Evolutionary conservation across 75 land plant species (phyloP).

Genomic region (Pinus albicaulis): DNA sequence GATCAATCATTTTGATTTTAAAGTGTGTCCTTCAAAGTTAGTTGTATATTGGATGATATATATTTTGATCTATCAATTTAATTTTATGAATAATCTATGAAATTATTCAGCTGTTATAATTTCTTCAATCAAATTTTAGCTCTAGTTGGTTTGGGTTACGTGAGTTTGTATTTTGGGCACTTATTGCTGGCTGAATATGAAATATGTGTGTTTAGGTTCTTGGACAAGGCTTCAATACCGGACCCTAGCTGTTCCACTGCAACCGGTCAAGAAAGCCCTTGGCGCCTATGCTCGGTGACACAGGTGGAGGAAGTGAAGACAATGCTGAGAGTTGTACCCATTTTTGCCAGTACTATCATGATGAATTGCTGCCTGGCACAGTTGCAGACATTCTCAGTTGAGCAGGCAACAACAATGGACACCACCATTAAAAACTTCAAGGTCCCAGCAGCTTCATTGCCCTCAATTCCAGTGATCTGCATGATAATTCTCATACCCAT

Average conservation of each 20-base stretch:
- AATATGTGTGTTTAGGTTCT: constrained; percentile 13
- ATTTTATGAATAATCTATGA: too few species aligned
- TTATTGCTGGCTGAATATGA: too few species aligned
- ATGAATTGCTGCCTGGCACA: constrained; percentile 79
- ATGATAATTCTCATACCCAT: constrained; percentile 20
- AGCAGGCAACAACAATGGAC: constrained; percentile 83
- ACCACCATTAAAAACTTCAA: constrained; percentile 33
- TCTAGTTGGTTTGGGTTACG: too few species aligned
- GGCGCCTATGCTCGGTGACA: constrained; percentile 33
- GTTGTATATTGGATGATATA: too few species aligned
- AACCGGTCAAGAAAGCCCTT: constrained; percentile 3
- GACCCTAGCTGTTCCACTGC: not conserved
- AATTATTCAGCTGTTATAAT: too few species aligned
- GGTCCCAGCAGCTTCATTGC: constrained; percentile 31
- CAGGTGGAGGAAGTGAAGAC: constrained; percentile 90
- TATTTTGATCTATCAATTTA: too few species aligned
- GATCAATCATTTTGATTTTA: too few species aligned
- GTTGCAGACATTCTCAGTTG: constrained; percentile 71
- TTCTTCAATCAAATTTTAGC: too few species aligned
- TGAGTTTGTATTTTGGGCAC: too few species aligned
- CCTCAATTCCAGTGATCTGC: constrained; percentile 16
- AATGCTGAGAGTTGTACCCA: constrained; percentile 64
- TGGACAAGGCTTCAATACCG: constrained; percentile 28
- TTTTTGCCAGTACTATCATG: constrained; percentile 66
- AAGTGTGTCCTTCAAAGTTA: too few species aligned